Conservation (phyloP, 2,329 filamentous ascomycete species). For the Arthrobotrys sinensis region DNA sequence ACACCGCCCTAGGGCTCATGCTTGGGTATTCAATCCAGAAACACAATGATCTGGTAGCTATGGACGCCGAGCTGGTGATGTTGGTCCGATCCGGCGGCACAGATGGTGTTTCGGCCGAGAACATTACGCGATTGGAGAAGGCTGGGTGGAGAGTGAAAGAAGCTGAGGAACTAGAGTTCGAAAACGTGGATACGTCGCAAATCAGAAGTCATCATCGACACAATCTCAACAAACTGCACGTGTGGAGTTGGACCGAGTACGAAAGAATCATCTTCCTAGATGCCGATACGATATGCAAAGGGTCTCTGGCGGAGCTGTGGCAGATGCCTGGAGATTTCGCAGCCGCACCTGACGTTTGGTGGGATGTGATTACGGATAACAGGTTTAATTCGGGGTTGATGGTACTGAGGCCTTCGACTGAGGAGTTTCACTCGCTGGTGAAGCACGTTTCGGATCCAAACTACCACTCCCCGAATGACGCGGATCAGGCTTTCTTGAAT, state of each 20-base stretch:
- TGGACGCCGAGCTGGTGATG: constrained; percentile 64
- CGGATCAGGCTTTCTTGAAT: constrained; percentile 65
- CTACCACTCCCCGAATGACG: constrained; percentile 64
- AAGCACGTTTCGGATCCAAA: constrained; percentile 64
- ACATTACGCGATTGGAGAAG: constrained; percentile 63
- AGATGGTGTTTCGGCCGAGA: constrained; percentile 63
- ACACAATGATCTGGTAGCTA: constrained; percentile 64
- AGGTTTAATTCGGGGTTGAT: constrained; percentile 65
- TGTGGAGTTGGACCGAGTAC: constrained; percentile 65
- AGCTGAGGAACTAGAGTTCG: constrained; percentile 64
- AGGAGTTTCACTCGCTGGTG: constrained; percentile 64
- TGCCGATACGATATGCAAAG: constrained; percentile 65
- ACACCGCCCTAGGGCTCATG: constrained; percentile 64
- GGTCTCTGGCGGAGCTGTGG: constrained; percentile 64
- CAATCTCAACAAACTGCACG: constrained; percentile 65
- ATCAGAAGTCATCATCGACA: constrained; percentile 64
- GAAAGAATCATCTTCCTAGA: constrained; percentile 65
- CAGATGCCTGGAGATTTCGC: constrained; percentile 65
- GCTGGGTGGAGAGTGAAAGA: constrained; percentile 64
- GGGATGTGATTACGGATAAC: constrained; percentile 64
- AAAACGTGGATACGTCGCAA: constrained; percentile 63
- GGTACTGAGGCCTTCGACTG: constrained; percentile 63
- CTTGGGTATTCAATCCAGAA: constrained; percentile 65
- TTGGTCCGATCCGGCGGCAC: constrained; percentile 63
- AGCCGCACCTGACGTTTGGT: constrained; percentile 65